Percentiles rank a stretch among this genome's conserved stretches.
Evolutionary conservation across 176 grass and related monocot genomes (phyloP).

Genomic region (Luzula sylvatica): DNA sequence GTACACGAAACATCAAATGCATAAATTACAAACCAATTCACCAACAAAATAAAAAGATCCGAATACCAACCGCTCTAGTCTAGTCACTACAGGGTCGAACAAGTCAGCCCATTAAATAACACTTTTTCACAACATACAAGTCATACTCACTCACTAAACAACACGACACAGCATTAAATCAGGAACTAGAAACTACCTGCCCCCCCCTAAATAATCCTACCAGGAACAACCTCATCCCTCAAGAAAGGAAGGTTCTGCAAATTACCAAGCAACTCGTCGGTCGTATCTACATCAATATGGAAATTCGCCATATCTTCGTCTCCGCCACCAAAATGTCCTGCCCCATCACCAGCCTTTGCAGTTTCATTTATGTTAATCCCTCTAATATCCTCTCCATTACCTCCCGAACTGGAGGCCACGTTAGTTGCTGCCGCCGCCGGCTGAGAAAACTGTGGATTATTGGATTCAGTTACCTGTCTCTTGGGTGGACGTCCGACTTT

Average conservation of each 20-base stretch:
- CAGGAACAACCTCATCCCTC: constrained; percentile 65
- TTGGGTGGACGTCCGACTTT: constrained; percentile 41
- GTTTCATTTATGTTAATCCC: constrained; percentile 94
- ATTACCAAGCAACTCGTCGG: constrained; percentile 80
- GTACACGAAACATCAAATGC: background rate
- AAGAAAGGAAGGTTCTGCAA: constrained; percentile 88
- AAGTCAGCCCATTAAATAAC: constrained; percentile 21
- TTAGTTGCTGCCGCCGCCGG: constrained; percentile 3
- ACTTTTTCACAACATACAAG: constrained; percentile 25
- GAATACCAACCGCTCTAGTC: background rate
- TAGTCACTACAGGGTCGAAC: background rate
- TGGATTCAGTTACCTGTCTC: constrained; percentile 11
- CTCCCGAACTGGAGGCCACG: constrained; percentile 8
- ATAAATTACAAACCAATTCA: constrained; percentile 19
- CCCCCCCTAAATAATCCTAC: constrained; percentile 38
- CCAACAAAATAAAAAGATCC: too few relatives aligned
- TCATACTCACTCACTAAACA: constrained; percentile 26
- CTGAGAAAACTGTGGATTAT: too few relatives aligned
- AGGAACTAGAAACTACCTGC: background rate
- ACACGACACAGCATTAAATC: constrained; percentile 2
- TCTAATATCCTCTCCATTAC: constrained; percentile 12
- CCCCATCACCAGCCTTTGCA: constrained; percentile 38
- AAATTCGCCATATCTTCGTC: constrained; percentile 50
- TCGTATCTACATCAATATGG: constrained; percentile 74
- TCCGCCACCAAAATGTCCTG: constrained; percentile 19